Conservation (phyloP, 768 basidiomycete genomes). For the Collybia nuda region DNA sequence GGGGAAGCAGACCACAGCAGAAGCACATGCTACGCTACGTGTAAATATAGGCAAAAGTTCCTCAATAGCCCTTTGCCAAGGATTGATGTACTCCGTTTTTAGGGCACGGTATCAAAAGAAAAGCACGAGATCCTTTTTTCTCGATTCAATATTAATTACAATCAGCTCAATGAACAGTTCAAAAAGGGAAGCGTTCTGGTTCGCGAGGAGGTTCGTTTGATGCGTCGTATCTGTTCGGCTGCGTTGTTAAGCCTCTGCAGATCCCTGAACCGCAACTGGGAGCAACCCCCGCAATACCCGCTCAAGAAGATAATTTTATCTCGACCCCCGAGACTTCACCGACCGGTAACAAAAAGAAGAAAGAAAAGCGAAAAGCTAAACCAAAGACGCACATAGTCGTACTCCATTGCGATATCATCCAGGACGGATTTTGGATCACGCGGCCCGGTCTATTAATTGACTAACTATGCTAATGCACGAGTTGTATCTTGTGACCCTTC, state of each 20-base stretch:
- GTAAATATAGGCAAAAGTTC: slow-evolving; percentile 32
- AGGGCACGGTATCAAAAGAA: slow-evolving; percentile 88
- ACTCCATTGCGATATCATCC: slow-evolving; percentile 83
- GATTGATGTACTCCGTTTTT: no score
- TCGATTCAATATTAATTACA: slow-evolving; percentile 88
- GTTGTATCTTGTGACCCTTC: no score
- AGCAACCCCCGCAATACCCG: neutral
- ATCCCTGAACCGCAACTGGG: slow-evolving; percentile 1
- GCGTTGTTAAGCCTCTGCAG: neutral
- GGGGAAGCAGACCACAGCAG: slow-evolving; percentile 71
- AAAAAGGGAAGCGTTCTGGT: slow-evolving; percentile 86
- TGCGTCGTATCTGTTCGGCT: neutral
- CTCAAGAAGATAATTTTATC: neutral
- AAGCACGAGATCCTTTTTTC: slow-evolving; percentile 92
- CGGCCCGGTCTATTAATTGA: slow-evolving; percentile 49
- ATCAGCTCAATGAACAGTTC: slow-evolving; percentile 64
- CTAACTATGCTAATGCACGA: no score
- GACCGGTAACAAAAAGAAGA: slow-evolving; percentile 8
- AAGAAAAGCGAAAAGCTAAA: slow-evolving; percentile 31
- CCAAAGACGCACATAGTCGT: slow-evolving; percentile 49
- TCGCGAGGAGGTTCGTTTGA: slow-evolving; percentile 51
- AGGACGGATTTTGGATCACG: slow-evolving; percentile 75
- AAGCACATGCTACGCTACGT: slow-evolving; percentile 80
- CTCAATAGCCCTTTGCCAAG: no score
- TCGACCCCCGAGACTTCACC: slow-evolving; percentile 1